These are phyloP conservation scores for Marchantia polymorpha DNA, from an alignment of 225 moss, liverwort and hornwort species.

Conservation along the genomic window DNA sequence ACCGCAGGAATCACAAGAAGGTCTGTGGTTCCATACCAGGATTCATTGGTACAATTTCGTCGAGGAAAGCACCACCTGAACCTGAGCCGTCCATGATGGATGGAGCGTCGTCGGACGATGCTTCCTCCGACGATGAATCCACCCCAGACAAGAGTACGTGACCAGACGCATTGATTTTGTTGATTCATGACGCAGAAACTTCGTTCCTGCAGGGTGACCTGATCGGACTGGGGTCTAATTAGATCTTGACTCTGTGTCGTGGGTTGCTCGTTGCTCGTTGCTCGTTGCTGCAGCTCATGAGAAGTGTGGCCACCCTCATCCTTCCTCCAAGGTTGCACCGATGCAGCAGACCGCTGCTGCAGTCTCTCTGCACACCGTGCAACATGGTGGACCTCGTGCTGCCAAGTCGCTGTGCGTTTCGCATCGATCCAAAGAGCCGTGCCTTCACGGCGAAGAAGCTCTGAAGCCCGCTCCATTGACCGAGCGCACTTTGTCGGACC, in stretches of 20 bases:
- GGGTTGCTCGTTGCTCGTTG: not conserved
- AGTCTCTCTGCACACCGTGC: not conserved
- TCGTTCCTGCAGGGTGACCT: not conserved
- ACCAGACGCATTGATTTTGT: not conserved
- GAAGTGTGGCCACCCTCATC: conserved; percentile 3
- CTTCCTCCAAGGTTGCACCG: not conserved
- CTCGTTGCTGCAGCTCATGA: not conserved
- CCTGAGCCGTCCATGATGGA: not conserved
- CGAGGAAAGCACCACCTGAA: not conserved
- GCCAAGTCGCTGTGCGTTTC: not conserved
- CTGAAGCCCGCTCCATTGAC: not conserved
- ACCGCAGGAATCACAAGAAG: conserved; percentile 46
- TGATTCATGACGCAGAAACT: not conserved
- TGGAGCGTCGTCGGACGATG: conserved; percentile 28
- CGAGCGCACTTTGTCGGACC: not conserved
- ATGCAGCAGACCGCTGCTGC: conserved; percentile 1
- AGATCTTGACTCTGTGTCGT: not conserved
- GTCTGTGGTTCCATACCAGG: conserved; percentile 33
- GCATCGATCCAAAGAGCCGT: conserved; percentile 3
- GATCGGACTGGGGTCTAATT: not conserved
- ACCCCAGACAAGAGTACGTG: conserved; percentile 6
- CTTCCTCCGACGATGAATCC: conserved; percentile 29
- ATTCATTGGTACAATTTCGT: not conserved
- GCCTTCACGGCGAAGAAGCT: not conserved
- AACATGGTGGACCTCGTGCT: not conserved